Percentiles rank a stretch among this genome's conserved stretches.
Conservation (phyloP, 1,284 basidiomycete species). For the Ustilago bromivora region DNA sequence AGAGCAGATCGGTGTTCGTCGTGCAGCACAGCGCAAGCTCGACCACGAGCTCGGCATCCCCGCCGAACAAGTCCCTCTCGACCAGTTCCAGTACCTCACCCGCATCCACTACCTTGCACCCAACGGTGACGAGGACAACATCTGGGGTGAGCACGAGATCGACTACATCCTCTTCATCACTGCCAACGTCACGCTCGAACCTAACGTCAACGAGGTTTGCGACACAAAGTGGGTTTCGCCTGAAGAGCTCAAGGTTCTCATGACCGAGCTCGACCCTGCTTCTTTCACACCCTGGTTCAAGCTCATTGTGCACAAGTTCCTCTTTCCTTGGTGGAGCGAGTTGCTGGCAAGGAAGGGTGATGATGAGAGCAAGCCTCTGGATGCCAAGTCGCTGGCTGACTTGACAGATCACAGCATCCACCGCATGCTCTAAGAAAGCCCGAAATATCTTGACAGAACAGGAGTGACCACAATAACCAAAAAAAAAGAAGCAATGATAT, state of each 20-base stretch:
- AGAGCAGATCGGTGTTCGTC: constrained; percentile 80
- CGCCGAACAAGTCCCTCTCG: constrained; percentile 77
- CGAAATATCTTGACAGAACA: not conserved
- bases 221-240: constrained; percentile 92
- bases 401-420: constrained; percentile 65
- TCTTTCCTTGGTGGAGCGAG: constrained; percentile 98
- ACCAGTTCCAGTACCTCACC: constrained; percentile 93
- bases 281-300: constrained; percentile 99
- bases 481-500: not conserved
- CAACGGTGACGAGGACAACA: constrained; percentile 76
- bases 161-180: constrained; percentile 98
- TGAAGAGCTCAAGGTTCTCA: constrained; percentile 89
- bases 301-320: constrained; percentile 93
- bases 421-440: constrained; percentile 56
- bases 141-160: constrained; percentile 99
- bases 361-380: constrained; percentile 32
- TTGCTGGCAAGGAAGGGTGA: constrained; percentile 75
- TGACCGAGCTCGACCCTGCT: constrained; percentile 79
- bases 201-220: constrained; percentile 91
- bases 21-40: constrained; percentile 92
- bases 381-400: constrained; percentile 59
- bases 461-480: not conserved
- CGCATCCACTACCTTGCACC: constrained; percentile 98
- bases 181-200: constrained; percentile 83
- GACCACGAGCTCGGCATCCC: constrained; percentile 98